These are phyloP conservation scores for Neoascochyta sp. DNA, from an alignment of 2,329 filamentous ascomycete species.

Conservation along the genomic window DNA sequence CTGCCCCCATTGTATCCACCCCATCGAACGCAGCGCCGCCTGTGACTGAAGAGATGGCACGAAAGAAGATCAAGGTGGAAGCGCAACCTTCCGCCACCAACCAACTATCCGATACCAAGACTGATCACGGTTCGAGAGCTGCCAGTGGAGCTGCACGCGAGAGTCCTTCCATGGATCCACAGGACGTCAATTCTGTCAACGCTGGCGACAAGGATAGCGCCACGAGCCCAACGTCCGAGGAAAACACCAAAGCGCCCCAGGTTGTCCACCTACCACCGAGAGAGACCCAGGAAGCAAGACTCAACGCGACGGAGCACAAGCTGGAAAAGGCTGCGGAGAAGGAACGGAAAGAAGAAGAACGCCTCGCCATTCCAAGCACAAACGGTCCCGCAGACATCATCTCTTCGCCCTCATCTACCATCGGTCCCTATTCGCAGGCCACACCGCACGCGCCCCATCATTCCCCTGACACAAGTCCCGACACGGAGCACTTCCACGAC, in stretches of 20 bases:
- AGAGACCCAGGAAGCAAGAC: conserved; percentile 48
- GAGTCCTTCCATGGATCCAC: conserved; percentile 20
- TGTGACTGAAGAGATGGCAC: conserved; percentile 14
- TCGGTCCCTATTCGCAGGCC: conserved; percentile 65
- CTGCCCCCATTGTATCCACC: conserved; percentile 8
- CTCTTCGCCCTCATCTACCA: conserved; percentile 61
- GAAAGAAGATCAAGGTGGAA: conserved; percentile 8
- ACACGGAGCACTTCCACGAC: conserved; percentile 53
- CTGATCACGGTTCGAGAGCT: conserved; percentile 2
- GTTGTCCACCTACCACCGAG: conserved; percentile 49
- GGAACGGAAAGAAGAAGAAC: conserved; percentile 39
- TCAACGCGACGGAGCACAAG: conserved; percentile 42
- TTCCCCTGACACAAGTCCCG: conserved; percentile 71
- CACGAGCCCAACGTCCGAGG: conserved; percentile 3
- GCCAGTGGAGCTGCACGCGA: conserved; percentile 8
- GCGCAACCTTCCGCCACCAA: conserved; percentile 2
- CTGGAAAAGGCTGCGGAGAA: conserved; percentile 37
- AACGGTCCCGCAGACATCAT: conserved; percentile 30
- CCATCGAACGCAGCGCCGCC: conserved; percentile 11
- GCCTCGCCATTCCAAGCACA: conserved; percentile 24
- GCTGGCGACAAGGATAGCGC: conserved; percentile 25
- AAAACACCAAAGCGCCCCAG: conserved; percentile 26
- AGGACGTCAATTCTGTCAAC: conserved; percentile 25
- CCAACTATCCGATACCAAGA: conserved; percentile 8
- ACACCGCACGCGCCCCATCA: conserved; percentile 66